A percentile compares a stretch with the other conserved stretches of the same genome.
Conservation (phyloP, 257 asterid genomes). For the Gardenia jasminoides region DNA sequence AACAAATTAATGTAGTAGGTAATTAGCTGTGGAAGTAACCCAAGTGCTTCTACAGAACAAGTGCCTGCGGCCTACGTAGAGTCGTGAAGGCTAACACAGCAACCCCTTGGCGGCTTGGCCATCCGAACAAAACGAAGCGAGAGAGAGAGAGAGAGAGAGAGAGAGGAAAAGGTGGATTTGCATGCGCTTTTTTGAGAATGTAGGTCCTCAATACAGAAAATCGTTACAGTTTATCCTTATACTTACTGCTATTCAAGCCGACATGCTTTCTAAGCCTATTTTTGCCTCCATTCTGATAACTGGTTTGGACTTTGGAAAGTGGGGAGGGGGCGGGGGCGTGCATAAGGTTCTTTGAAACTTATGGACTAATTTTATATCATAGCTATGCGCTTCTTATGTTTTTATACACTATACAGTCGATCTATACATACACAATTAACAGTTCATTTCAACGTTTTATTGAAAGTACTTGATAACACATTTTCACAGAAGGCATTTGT, state of each 20-base stretch:
- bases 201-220: too few relatives aligned
- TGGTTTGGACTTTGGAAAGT: too few relatives aligned
- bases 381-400: too few relatives aligned
- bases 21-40: neutral
- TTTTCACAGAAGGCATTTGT: too few relatives aligned
- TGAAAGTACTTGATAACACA: too few relatives aligned
- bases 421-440: neutral
- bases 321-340: too few relatives aligned
- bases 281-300: too few relatives aligned
- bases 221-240: too few relatives aligned
- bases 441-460: neutral
- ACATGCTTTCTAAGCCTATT: neutral
- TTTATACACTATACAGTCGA: neutral
- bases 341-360: neutral
- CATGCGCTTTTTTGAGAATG: neutral
- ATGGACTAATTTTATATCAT: too few relatives aligned
- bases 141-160: neutral
- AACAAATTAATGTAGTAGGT: neutral
- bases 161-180: neutral
- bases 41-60: neutral
- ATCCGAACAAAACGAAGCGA: neutral
- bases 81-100: neutral
- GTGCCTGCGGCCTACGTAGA: neutral
- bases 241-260: neutral
- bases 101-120: neutral